Evolutionary conservation across 2,329 filamentous ascomycete species (phyloP).

Genomic region (Fusarium papillatum): DNA sequence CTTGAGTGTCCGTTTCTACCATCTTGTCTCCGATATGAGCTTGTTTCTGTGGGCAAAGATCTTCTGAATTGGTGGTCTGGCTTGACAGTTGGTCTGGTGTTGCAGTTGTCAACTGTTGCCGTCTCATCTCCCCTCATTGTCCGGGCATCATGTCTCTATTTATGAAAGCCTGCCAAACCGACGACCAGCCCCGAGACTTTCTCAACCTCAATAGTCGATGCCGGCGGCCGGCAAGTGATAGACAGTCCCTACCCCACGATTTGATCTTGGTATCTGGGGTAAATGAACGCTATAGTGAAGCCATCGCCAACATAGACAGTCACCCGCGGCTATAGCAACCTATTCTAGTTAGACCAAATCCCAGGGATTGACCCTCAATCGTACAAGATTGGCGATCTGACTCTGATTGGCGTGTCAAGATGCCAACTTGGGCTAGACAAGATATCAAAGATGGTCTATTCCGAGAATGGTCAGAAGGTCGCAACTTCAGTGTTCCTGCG

Average conservation of each 20-base stretch:
- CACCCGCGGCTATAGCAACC: not conserved
- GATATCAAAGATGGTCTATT: not conserved
- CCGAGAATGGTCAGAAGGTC: constrained; percentile 23
- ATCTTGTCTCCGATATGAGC: not conserved
- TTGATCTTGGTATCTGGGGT: not conserved
- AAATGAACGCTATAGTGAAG: not conserved
- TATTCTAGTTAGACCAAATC: not conserved
- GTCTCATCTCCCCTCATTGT: not conserved
- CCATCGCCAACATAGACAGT: not conserved
- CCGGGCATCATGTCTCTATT: not conserved
- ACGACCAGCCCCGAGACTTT: not conserved
- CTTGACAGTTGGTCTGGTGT: not conserved
- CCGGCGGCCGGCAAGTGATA: not conserved
- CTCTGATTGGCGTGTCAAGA: not conserved
- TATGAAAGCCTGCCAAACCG: not conserved
- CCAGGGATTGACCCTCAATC: not conserved
- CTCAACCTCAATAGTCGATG: not conserved
- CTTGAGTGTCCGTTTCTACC: not conserved
- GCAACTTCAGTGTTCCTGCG: constrained; percentile 27
- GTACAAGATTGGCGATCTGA: not conserved
- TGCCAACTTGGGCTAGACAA: not conserved
- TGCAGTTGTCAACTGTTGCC: not conserved
- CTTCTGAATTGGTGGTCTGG: not conserved
- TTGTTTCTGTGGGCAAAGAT: not conserved
- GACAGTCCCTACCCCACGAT: not conserved